Base-by-base conservation (phyloP, 2,329 filamentous ascomycete genomes). In the Trichoderma koningiopsis region DNA sequence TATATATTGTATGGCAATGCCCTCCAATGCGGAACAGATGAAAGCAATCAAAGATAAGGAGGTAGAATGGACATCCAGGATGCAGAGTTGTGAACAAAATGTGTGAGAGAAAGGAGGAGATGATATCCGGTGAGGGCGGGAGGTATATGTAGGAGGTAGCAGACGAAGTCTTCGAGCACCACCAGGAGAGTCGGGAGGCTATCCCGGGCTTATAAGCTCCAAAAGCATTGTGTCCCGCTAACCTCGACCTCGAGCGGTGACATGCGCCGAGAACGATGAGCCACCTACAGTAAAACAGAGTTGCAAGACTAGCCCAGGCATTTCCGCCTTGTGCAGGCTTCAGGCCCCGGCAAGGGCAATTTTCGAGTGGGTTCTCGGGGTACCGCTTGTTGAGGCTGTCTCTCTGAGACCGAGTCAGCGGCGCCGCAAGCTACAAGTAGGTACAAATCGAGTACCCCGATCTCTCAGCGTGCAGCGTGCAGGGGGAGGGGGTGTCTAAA, bases 221-320 rank as follows among this genome's bases (percentile, higher is more conserved):
- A 59, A 57, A 58, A 65, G 40, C 58, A 62, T 55, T 55, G 63
- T 66, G 57, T 31, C 71, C 68, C 66, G 69, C 74, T 75, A 75
- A 74, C 73, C 11, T 35, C 33, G 71, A 77, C 74, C 74, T 77
- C 77, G 74, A 74, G 77, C 78, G 76, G 76, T 78, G 76, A 77
- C 77, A 77, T 77, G 75, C 76, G 75, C 70, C 71, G 33, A 65
- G 66, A 55, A 65, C 49, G 47, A 27, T 65, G 62, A 52, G 24
- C 68, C 37, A 65, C 43, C 53, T 11, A 35, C 33, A 35, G 33
- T n/a, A 67, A 58, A 70, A 49, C 27, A 63, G 40, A 69, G 66
- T 70, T 70, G 69, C 57, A 58, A 7, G 19, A n/a, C 37, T 43
- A 43, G 37, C 16, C 37, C 19, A 43, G 60, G 53, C 58, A 52